phyloP scores from a whole-genome alignment of 2,329 filamentous ascomycete species.

The Aspergillus flavus region DNA sequence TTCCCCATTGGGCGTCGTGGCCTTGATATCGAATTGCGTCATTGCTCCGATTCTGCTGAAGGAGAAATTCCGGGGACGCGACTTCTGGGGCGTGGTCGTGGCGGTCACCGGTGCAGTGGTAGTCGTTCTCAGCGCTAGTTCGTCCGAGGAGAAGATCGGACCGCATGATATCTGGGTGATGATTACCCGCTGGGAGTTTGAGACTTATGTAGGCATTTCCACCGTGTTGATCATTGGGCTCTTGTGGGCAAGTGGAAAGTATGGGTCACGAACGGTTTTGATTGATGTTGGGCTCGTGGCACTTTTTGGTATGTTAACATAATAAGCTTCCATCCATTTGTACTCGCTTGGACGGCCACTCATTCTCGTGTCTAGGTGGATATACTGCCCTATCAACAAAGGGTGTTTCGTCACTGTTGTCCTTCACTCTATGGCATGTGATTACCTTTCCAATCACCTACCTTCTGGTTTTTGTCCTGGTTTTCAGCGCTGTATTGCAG shows the following conservation, averaged over 20 bases:
- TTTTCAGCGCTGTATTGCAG: conserved; percentile 89
- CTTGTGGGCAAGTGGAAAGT: conserved; percentile 79
- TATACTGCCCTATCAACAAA: conserved; percentile 98
- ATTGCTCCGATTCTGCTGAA: conserved; percentile 94
- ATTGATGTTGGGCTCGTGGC: conserved; percentile 93
- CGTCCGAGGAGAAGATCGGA: conserved; percentile 85
- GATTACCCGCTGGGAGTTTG: conserved; percentile 85
- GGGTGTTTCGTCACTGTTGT: conserved; percentile 91
- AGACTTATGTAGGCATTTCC: conserved; percentile 84
- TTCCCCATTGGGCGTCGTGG: conserved; percentile 94
- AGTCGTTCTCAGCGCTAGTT: conserved; percentile 87
- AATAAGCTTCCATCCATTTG: not conserved
- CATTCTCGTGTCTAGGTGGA: conserved; percentile 62
- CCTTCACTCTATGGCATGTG: conserved; percentile 83
- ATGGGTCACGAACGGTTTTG: conserved; percentile 82
- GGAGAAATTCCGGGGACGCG: conserved; percentile 80
- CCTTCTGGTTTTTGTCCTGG: conserved; percentile 74
- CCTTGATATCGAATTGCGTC: conserved; percentile 92
- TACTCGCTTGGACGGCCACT: conserved; percentile 13
- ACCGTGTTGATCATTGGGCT: conserved; percentile 71
- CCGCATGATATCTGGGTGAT: conserved; percentile 87
- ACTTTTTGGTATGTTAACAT: conserved; percentile 72
- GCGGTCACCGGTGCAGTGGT: conserved; percentile 86
- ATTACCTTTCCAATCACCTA: conserved; percentile 94
- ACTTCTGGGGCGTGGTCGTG: conserved; percentile 85